Evolutionary conservation across 2,329 filamentous ascomycete species (phyloP).

Genomic region (Alternaria ventricosa): DNA sequence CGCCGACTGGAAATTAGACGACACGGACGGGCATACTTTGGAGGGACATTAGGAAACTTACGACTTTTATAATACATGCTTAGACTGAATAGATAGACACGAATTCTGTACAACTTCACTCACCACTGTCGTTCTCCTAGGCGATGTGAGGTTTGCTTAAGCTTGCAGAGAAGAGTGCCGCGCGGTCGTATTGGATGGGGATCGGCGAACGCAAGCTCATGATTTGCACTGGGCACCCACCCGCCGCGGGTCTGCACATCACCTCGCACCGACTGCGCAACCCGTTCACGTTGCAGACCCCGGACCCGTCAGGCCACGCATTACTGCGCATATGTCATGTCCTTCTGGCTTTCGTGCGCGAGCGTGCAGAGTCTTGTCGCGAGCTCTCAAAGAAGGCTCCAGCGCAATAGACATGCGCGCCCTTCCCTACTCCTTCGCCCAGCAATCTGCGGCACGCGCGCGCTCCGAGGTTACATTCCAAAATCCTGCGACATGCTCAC

Average conservation of each 20-base stretch:
- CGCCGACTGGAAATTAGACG: neutral
- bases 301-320: neutral
- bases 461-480: neutral
- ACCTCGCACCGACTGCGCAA: neutral
- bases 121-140: neutral
- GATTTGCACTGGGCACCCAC: constrained; percentile 6
- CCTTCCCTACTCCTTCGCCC: neutral
- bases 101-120: neutral
- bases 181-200: constrained; percentile 5
- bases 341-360: neutral
- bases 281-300: neutral
- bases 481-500: neutral
- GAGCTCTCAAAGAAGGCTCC: neutral
- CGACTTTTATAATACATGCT: neutral
- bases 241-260: constrained; percentile 1
- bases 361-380: neutral
- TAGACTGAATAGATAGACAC: neutral
- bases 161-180: constrained; percentile 4
- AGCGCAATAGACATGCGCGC: neutral
- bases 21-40: neutral
- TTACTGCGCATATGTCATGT: neutral
- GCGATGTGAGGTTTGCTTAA: neutral
- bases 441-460: neutral
- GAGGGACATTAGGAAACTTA: neutral
- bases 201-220: constrained; percentile 10